phyloP scores from a whole-genome alignment of 179 eudicot species.

The Gypsophila paniculata region DNA sequence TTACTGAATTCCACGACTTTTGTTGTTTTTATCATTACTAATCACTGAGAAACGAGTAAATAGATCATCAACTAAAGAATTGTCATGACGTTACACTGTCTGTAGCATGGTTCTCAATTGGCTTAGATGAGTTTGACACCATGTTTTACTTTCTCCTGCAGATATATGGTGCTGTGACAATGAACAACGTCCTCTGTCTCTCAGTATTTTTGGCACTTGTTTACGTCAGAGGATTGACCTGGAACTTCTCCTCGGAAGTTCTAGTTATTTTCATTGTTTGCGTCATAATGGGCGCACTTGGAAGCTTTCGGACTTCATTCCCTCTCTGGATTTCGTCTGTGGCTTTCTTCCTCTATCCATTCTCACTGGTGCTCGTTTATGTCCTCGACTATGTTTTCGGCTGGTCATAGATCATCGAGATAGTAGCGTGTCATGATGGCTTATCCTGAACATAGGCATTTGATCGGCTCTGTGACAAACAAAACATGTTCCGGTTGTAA shows the following conservation, averaged over 20 bases:
- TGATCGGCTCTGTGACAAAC: constrained; percentile 1
- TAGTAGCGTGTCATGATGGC: constrained; percentile 1
- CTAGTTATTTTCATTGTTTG: constrained; percentile 74
- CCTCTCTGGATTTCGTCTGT: constrained; percentile 72
- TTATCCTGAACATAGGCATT: constrained; percentile 10
- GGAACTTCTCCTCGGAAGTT: constrained; percentile 95
- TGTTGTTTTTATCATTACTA: not conserved
- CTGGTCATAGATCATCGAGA: constrained; percentile 34
- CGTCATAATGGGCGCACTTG: constrained; percentile 64
- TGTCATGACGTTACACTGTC: not conserved
- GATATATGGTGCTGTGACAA: constrained; percentile 87
- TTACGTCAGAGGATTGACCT: constrained; percentile 65
- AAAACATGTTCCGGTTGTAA: not conserved
- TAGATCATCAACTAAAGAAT: not conserved
- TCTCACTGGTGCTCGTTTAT: constrained; percentile 70
- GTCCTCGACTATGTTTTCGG: constrained; percentile 64
- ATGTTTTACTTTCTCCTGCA: constrained; percentile 29
- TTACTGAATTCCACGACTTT: no score
- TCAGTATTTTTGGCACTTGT: constrained; percentile 81
- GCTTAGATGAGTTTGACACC: not conserved
- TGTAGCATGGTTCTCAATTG: not conserved
- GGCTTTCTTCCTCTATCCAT: constrained; percentile 74
- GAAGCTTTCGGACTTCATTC: constrained; percentile 71
- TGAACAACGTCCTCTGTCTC: constrained; percentile 83
- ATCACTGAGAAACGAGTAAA: not conserved